A percentile compares a stretch with the other conserved stretches of the same genome.
Conservation (phyloP, 495 filamentous ascomycete genomes). For the Daldinia vernicosa region DNA sequence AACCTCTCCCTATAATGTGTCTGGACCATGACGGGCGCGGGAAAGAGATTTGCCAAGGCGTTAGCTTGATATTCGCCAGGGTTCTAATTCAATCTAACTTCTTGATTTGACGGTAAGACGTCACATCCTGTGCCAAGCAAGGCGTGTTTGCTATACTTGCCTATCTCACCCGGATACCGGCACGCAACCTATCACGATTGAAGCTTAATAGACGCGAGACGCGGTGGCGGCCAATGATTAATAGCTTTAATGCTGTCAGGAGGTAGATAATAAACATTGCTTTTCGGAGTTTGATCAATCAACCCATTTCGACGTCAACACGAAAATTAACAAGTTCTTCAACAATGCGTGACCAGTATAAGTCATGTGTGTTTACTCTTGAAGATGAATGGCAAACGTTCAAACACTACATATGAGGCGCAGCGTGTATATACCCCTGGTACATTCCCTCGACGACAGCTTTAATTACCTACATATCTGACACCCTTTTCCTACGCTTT, state of each 20-base stretch:
- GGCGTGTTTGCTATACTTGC: slow-evolving; percentile 12
- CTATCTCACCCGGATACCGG: slow-evolving; percentile 20
- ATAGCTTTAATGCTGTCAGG: not conserved
- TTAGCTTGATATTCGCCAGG: slow-evolving; percentile 4
- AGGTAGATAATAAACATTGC: not conserved
- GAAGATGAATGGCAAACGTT: not conserved
- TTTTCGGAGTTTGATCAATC: not conserved
- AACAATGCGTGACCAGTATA: not conserved
- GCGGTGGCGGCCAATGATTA: not conserved
- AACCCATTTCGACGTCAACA: not conserved
- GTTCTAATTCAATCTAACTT: slow-evolving; percentile 12
- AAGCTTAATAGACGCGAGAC: not conserved
- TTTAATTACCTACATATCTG: slow-evolving; percentile 11
- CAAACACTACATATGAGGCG: not conserved
- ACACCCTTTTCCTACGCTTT: not conserved
- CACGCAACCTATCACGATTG: slow-evolving; percentile 12
- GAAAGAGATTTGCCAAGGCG: slow-evolving; percentile 33
- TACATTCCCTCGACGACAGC: not conserved
- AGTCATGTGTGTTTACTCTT: not conserved
- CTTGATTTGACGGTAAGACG: slow-evolving; percentile 13
- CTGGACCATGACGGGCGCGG: slow-evolving; percentile 17
- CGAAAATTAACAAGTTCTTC: not conserved
- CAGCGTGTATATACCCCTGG: not conserved
- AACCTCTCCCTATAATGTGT: not conserved
- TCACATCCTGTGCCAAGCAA: slow-evolving; percentile 20